These are phyloP conservation scores for Balansia obtecta DNA, from an alignment of 2,329 filamentous ascomycete species.

Conservation along the genomic window DNA sequence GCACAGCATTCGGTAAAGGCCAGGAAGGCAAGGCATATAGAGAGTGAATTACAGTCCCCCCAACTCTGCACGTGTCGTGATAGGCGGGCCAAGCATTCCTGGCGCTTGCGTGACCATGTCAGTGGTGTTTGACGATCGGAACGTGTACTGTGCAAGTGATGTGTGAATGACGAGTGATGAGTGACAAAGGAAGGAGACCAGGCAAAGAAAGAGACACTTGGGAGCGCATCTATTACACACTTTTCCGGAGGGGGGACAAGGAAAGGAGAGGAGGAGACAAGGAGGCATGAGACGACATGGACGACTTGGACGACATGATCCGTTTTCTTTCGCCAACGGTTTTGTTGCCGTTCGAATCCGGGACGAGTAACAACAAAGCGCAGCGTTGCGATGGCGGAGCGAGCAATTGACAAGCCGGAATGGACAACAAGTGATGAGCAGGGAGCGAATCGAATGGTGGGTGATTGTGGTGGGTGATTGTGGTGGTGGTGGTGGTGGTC, in stretches of 20 bases:
- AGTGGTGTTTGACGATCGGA: background rate
- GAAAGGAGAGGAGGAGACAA: background rate
- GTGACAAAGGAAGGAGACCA: background rate
- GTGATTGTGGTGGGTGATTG: too few relatives aligned
- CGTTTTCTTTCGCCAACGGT: background rate
- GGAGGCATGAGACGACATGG: background rate
- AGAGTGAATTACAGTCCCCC: constrained; percentile 1
- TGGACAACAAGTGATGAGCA: too few relatives aligned
- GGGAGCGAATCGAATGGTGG: too few relatives aligned
- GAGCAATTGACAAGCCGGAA: background rate
- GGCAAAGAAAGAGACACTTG: background rate
- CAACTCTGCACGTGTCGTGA: background rate
- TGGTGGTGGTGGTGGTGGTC: too few relatives aligned
- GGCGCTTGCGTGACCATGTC: background rate
- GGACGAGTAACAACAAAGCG: too few relatives aligned
- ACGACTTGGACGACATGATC: too few relatives aligned
- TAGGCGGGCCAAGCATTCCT: background rate
- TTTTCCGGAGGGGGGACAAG: background rate
- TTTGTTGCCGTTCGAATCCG: too few relatives aligned
- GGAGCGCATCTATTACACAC: background rate
- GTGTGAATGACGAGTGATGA: background rate
- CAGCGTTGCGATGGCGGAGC: background rate
- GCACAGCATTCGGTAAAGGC: background rate
- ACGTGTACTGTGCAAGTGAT: background rate
- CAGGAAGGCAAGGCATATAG: constrained; percentile 9